Conservation (phyloP, 23 red algal genomes). For the Gracilaria gracilis region DNA sequence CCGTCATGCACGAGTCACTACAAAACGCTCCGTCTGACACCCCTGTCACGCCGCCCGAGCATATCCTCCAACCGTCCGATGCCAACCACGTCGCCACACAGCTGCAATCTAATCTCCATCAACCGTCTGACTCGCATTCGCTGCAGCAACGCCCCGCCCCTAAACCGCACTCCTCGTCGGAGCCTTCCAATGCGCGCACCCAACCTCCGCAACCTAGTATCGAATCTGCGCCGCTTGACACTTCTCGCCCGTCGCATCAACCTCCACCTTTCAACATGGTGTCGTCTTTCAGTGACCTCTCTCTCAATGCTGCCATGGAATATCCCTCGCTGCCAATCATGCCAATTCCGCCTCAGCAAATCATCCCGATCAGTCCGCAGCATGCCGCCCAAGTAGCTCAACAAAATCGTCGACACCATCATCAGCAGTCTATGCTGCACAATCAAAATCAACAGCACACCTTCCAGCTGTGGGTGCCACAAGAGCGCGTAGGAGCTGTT, state of each 20-base stretch:
- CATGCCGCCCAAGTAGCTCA: conserved; percentile 48
- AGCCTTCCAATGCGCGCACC: not conserved
- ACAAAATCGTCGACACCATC: conserved; percentile 41
- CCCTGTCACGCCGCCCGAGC: not conserved
- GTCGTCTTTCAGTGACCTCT: conserved; percentile 29
- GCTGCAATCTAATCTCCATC: not conserved
- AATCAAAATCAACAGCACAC: conserved; percentile 37
- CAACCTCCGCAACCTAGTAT: not conserved
- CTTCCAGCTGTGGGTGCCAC: conserved; percentile 85
- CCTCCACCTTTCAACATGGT: conserved; percentile 30
- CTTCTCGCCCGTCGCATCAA: conserved; percentile 24
- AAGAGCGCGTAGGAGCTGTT: conserved; percentile 89
- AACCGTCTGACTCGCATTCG: not conserved
- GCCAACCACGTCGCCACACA: not conserved
- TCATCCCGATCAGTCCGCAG: conserved; percentile 62
- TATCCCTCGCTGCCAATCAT: conserved; percentile 54
- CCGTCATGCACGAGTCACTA: not conserved
- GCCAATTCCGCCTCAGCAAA: conserved; percentile 35
- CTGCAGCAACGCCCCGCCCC: not conserved
- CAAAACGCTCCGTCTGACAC: not conserved
- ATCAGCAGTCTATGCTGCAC: conserved; percentile 21
- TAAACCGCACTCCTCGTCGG: not conserved
- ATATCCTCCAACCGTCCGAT: not conserved
- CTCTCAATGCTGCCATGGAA: conserved; percentile 25
- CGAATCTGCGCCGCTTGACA: conserved; percentile 21